These are phyloP conservation scores for Rhizopogon rudus DNA, from an alignment of 768 basidiomycete species.

Conservation along the genomic window DNA sequence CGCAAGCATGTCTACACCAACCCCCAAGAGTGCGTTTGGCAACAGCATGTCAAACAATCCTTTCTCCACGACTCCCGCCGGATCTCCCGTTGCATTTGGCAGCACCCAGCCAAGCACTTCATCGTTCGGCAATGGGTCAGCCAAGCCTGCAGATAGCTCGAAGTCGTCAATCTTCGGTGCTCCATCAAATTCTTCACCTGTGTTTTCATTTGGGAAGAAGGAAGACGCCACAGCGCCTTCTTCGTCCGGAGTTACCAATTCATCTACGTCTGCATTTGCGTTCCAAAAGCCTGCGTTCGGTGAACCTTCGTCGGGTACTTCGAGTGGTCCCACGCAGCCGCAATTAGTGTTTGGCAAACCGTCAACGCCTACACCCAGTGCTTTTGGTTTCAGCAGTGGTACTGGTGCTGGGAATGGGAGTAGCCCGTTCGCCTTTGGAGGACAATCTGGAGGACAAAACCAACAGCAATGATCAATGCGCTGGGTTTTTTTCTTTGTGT, in stretches of 20 bases:
- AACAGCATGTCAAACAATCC: slow-evolving; percentile 11
- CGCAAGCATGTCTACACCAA: slow-evolving; percentile 15
- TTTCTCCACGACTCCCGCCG: slow-evolving; percentile 12
- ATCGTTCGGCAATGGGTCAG: slow-evolving; percentile 16
- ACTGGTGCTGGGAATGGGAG: slow-evolving; percentile 12
- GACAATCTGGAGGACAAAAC: slow-evolving; percentile 17
- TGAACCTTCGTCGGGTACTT: background rate
- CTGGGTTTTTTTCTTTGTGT: background rate
- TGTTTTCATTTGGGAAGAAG: slow-evolving; percentile 3
- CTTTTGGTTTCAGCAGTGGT: slow-evolving; percentile 29
- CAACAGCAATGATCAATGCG: slow-evolving; percentile 23
- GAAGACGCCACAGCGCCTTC: background rate
- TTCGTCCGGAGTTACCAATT: background rate
- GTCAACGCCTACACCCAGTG: slow-evolving; percentile 16
- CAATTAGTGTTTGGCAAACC: slow-evolving; percentile 23
- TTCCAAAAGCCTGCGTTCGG: background rate
- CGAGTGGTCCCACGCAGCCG: slow-evolving; percentile 6
- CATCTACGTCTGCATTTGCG: slow-evolving; percentile 7
- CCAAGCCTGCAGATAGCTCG: slow-evolving; percentile 11
- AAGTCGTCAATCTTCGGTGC: slow-evolving; percentile 13
- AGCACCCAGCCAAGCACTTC: slow-evolving; percentile 8
- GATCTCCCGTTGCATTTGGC: slow-evolving; percentile 8
- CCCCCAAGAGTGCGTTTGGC: slow-evolving; percentile 12
- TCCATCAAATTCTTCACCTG: slow-evolving; percentile 5
- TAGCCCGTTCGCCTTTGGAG: slow-evolving; percentile 8